These are phyloP conservation scores for Trametes sanguinea DNA, from an alignment of 768 basidiomycete genomes.

Conservation along the genomic window DNA sequence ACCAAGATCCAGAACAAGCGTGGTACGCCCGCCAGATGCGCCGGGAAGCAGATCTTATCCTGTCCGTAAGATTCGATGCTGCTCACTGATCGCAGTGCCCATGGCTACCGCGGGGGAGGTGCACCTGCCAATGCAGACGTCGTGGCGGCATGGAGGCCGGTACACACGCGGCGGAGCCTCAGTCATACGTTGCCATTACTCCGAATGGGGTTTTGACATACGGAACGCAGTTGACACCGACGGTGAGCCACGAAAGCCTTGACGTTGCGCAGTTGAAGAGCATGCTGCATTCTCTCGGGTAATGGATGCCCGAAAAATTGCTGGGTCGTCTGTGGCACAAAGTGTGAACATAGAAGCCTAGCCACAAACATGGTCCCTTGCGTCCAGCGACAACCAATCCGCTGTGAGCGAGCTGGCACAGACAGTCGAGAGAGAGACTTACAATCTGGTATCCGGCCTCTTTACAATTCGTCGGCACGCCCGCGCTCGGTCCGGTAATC, in stretches of 20 bases:
- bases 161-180: neutral
- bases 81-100: constrained; percentile 1
- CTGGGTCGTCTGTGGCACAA: neutral
- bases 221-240: constrained; percentile 3
- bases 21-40: constrained; percentile 13
- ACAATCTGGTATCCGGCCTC: no score
- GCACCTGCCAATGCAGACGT: neutral
- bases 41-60: constrained; percentile 5
- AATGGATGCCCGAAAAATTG: neutral
- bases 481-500: neutral
- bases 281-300: no score
- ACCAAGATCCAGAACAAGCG: constrained; percentile 12
- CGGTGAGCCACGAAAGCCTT: neutral
- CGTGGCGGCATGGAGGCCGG: neutral
- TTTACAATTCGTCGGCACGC: no score
- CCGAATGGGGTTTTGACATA: neutral
- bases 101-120: neutral
- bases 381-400: no score
- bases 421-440: no score
- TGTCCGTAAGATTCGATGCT: constrained; percentile 10
- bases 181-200: neutral
- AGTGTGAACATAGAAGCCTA: neutral
- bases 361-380: neutral
- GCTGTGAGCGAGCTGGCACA: no score
- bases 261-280: no score